Evolutionary conservation across 257 asterid species (phyloP), one percentile per base, ranked within the genome.

Genomic region (Penstemon davidsonii): DNA sequence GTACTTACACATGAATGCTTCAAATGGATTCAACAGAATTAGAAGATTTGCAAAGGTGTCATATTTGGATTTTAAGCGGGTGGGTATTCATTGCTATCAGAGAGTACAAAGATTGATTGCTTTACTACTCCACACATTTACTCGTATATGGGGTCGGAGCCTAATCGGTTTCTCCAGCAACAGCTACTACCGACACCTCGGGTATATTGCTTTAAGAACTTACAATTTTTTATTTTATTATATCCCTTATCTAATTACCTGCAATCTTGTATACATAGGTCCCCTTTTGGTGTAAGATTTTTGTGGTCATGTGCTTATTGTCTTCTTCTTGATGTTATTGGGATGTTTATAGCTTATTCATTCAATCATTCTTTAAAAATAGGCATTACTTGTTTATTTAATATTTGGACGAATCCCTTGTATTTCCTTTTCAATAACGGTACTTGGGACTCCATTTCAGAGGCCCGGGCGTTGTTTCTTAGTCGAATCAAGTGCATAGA

Each of bases 101-200:
- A 38, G 44, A 46, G 54, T 60, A 12, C 53, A 50, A 68, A 37
- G 19, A 56, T 74, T 50, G 33, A 55, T 61, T 10, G 33, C 54
- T 11, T 36, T 60, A 71, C 62, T 66, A 74, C 57, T 58, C 72
- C 55, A 25, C 8, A 43, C 50, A n/a, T 71, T 78, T 57, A 19
- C 64, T 71, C 41, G 54, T 60, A 62, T 68, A 86, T 86, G 92
- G 88, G 75, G 60, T 76, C 87, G 19, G 89, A 84, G 86, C 89
- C 74, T 76, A 78, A 82, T 64, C 77, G 87, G 61, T 82, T 86
- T 80, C 79, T 82, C 76, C 88, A 70, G 77, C 88, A 72, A 46
- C 88, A 79, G 15, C 85, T 58, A 57, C 83, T 77, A 45, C 83
- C 77, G 12, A 77, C 82, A 60, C 75, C 87, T 62, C 83, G 88